These are phyloP conservation scores for Hippophae tibetana DNA, from an alignment of 306 rosid species.

Conservation along the genomic window DNA sequence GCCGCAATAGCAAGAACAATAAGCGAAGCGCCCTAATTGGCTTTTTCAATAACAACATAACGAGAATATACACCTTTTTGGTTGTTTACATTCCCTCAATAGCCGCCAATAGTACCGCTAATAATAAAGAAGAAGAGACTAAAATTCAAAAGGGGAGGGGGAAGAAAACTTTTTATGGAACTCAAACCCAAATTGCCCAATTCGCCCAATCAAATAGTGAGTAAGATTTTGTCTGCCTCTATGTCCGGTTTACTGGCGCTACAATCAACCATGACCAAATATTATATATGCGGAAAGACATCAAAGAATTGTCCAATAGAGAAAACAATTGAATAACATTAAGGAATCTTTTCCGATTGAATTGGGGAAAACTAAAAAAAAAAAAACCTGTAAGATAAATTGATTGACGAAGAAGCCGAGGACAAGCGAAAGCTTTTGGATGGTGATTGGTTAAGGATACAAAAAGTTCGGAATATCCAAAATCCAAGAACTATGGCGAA, in stretches of 20 bases:
- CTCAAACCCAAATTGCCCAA: too few species aligned
- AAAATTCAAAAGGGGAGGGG: not conserved
- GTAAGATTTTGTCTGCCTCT: too few species aligned
- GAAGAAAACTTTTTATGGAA: too few species aligned
- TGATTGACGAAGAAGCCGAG: not conserved
- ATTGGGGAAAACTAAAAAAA: too few species aligned
- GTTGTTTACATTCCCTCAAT: not conserved
- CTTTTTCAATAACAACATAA: slow-evolving; percentile 24
- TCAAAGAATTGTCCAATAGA: too few species aligned
- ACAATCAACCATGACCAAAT: too few species aligned
- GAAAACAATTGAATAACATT: too few species aligned
- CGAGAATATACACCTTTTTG: slow-evolving; percentile 12
- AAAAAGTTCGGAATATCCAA: not conserved
- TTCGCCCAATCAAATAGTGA: too few species aligned
- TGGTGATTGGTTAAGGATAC: not conserved
- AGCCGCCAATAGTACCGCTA: not conserved
- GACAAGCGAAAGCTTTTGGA: not conserved
- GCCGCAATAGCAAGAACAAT: not conserved
- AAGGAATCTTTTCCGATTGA: too few species aligned
- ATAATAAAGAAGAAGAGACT: not conserved
- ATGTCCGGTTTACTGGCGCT: too few species aligned
- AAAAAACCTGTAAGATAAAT: too few species aligned
- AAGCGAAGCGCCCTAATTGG: not conserved
- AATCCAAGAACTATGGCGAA: not conserved
- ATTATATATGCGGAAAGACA: too few species aligned